Conservation (phyloP, 345 rosid genomes). For the Citrus glauca region DNA sequence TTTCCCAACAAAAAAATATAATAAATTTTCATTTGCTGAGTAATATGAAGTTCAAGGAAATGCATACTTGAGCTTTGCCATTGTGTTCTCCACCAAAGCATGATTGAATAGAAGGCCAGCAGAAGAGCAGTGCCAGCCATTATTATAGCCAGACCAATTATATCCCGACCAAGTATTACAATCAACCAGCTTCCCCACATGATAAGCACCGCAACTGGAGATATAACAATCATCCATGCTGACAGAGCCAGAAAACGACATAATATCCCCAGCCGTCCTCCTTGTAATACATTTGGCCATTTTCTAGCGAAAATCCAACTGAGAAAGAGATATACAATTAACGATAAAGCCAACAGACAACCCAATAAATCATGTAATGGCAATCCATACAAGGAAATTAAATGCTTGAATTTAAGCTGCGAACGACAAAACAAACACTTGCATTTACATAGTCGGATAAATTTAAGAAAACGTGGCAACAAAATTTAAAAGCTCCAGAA, state of each 20-base stretch:
- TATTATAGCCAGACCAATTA: conserved; percentile 90
- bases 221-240: conserved; percentile 80
- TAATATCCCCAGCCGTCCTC: conserved; percentile 72
- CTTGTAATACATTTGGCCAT: conserved; percentile 88
- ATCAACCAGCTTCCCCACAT: conserved; percentile 90
- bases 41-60: conserved; percentile 1
- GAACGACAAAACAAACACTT: background rate
- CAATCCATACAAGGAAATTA: background rate
- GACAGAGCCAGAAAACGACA: conserved; percentile 66
- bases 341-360: background rate
- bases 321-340: conserved; percentile 20
- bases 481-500: background rate
- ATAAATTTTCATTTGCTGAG: background rate
- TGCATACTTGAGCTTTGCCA: conserved; percentile 98
- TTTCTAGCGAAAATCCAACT: conserved; percentile 99
- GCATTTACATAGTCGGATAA: background rate
- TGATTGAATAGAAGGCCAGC: conserved; percentile 93
- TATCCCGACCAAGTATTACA: conserved; percentile 69
- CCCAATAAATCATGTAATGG: background rate
- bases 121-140: conserved; percentile 98
- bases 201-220: conserved; percentile 79
- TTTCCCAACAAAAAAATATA: background rate
- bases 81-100: conserved; percentile 99
- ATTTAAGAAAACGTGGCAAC: background rate
- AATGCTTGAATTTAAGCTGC: background rate